A percentile compares a stretch with the other conserved stretches of the same genome.
Evolutionary conservation across 2,329 filamentous ascomycete genomes (phyloP).

Genomic region (Rhynchosporium agropyri): DNA sequence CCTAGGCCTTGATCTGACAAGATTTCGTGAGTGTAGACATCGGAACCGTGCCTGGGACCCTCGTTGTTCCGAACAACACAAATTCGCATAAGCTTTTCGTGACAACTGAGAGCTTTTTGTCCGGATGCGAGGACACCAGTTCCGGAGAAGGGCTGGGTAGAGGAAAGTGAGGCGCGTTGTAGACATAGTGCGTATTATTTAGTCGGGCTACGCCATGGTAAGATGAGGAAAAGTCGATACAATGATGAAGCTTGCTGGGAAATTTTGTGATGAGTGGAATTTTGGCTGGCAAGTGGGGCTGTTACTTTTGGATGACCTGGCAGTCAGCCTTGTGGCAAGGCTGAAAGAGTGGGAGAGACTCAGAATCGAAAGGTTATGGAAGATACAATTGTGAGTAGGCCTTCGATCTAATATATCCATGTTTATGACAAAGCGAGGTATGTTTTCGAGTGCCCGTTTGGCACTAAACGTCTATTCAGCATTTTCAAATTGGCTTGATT

Average conservation of each 20-base stretch:
- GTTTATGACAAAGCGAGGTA: no score
- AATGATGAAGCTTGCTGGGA: neutral
- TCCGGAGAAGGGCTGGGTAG: constrained; percentile 67
- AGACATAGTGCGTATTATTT: constrained; percentile 53
- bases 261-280: no score
- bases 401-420: no score
- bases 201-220: constrained; percentile 1
- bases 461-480: no score
- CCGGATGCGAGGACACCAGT: constrained; percentile 46
- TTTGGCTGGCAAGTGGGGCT: constrained; percentile 9
- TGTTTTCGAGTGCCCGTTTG: no score
- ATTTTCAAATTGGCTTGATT: no score
- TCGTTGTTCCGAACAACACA: neutral
- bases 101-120: neutral
- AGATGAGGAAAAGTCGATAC: neutral
- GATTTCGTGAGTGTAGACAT: neutral
- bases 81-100: neutral
- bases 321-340: constrained; percentile 10
- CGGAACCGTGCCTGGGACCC: neutral
- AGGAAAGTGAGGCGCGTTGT: constrained; percentile 66
- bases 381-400: no score
- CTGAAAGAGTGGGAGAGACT: neutral
- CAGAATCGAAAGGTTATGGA: no score
- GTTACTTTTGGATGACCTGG: neutral
- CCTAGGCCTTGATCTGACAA: constrained; percentile 29